Percentiles rank a stretch among this genome's conserved stretches.
Evolutionary conservation across 1,139 yeast species (phyloP).

Genomic region (Lodderomyces jiufengensis): DNA sequence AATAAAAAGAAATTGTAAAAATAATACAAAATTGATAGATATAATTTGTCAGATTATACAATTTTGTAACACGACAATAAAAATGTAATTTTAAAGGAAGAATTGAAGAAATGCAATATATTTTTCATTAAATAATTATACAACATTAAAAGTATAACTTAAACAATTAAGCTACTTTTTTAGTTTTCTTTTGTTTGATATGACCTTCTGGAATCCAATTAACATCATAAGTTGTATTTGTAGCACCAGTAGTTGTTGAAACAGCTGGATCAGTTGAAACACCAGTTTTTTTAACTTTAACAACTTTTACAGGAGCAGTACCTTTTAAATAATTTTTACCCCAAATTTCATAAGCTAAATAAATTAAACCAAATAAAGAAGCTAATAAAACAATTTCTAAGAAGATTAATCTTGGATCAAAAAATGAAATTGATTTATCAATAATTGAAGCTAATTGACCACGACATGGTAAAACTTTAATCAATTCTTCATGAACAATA

Average conservation of each 20-base stretch:
- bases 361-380: conserved; percentile 50
- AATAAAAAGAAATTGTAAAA: too few relatives aligned
- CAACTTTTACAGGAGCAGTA: conserved; percentile 31
- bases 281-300: conserved; percentile 18
- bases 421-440: conserved; percentile 67
- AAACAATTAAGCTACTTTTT: conserved; percentile 19
- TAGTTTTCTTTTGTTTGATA: conserved; percentile 28
- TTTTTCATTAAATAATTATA: too few relatives aligned
- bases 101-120: too few relatives aligned
- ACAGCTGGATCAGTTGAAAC: conserved; percentile 4
- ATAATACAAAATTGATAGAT: too few relatives aligned
- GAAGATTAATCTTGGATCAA: conserved; percentile 69
- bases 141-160: too few relatives aligned
- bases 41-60: too few relatives aligned
- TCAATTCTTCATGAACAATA: conserved; percentile 48
- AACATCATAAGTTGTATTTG: conserved; percentile 23
- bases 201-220: conserved; percentile 38
- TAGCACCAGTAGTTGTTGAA: conserved; percentile 27
- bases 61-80: too few relatives aligned
- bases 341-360: conserved; percentile 42
- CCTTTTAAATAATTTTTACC: conserved; percentile 41
- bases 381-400: conserved; percentile 54
- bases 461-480: conserved; percentile 56
- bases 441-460: conserved; percentile 54
- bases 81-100: too few relatives aligned